Evolutionary conservation across 495 filamentous ascomycete genomes (phyloP).

Genomic region (Penicillium cataractarum): DNA sequence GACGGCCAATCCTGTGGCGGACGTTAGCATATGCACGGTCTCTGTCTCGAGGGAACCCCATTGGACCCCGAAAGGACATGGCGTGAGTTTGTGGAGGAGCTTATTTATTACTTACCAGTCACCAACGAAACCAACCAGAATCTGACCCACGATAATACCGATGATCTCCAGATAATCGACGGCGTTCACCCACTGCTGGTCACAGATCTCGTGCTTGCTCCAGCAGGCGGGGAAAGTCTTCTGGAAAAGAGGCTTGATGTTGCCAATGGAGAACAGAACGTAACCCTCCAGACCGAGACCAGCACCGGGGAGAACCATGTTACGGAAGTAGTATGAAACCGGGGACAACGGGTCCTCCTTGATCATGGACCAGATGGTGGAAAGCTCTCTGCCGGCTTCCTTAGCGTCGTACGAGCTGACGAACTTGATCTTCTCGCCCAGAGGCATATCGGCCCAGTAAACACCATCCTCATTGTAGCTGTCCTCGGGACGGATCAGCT

Average conservation of each 20-base stretch:
- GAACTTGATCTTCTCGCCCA: conserved; percentile 68
- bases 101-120: conserved; percentile 50
- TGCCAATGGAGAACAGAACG: conserved; percentile 93
- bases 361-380: conserved; percentile 70
- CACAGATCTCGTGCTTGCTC: conserved; percentile 64
- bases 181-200: conserved; percentile 71
- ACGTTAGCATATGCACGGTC: background rate
- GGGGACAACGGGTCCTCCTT: conserved; percentile 81
- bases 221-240: conserved; percentile 74
- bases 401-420: conserved; percentile 66
- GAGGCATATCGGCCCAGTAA: conserved; percentile 86
- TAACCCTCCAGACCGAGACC: conserved; percentile 89
- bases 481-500: conserved; percentile 79
- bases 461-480: conserved; percentile 75
- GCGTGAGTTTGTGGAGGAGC: background rate
- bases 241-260: conserved; percentile 75
- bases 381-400: conserved; percentile 68
- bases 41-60: background rate
- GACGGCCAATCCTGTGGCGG: conserved; percentile 69
- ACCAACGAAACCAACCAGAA: conserved; percentile 68
- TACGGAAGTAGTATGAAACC: conserved; percentile 78
- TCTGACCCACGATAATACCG: conserved; percentile 88
- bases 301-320: conserved; percentile 86
- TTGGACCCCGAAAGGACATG: background rate
- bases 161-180: conserved; percentile 84